Percentiles rank a stretch among this genome's conserved stretches.
These are phyloP conservation scores for Canavalia gladiata DNA, from an alignment of 306 rosid species.

Conservation along the genomic window DNA sequence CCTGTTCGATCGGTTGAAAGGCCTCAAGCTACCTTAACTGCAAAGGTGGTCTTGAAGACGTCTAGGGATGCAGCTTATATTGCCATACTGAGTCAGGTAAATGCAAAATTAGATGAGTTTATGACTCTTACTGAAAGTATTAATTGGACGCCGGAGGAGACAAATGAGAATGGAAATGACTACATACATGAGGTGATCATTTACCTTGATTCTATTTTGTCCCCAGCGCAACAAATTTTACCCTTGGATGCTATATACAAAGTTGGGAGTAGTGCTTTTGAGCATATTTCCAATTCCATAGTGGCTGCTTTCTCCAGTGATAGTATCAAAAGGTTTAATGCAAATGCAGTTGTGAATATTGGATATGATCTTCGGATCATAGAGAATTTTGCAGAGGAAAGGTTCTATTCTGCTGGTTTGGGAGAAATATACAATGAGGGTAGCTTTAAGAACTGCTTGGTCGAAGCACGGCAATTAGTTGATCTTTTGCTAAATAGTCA, in stretches of 20 bases:
- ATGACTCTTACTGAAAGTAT: conserved; percentile 72
- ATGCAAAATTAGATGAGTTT: conserved; percentile 68
- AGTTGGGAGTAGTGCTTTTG: conserved; percentile 87
- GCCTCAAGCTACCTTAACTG: conserved; percentile 77
- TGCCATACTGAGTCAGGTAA: conserved; percentile 70
- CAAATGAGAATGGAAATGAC: conserved; percentile 67
- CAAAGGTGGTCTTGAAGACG: conserved; percentile 75
- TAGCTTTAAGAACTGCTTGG: conserved; percentile 69
- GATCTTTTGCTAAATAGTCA: conserved; percentile 86
- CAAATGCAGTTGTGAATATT: conserved; percentile 67
- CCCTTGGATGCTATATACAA: conserved; percentile 82
- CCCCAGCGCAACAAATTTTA: conserved; percentile 81
- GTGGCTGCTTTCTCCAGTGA: conserved; percentile 78
- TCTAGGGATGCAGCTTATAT: conserved; percentile 86
- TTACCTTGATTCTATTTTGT: conserved; percentile 81
- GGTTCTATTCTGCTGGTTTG: conserved; percentile 75
- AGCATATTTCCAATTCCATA: conserved; percentile 75
- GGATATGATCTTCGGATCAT: conserved; percentile 68
- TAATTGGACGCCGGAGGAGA: conserved; percentile 86
- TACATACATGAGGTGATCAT: conserved; percentile 76
- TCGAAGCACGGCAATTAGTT: conserved; percentile 82
- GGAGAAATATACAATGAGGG: conserved; percentile 75
- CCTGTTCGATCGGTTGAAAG: conserved; percentile 73
- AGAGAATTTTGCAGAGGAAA: conserved; percentile 89
- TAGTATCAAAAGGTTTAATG: conserved; percentile 84